Conservation (phyloP, 345 rosid genomes). For the Kernera saxatilis region DNA sequence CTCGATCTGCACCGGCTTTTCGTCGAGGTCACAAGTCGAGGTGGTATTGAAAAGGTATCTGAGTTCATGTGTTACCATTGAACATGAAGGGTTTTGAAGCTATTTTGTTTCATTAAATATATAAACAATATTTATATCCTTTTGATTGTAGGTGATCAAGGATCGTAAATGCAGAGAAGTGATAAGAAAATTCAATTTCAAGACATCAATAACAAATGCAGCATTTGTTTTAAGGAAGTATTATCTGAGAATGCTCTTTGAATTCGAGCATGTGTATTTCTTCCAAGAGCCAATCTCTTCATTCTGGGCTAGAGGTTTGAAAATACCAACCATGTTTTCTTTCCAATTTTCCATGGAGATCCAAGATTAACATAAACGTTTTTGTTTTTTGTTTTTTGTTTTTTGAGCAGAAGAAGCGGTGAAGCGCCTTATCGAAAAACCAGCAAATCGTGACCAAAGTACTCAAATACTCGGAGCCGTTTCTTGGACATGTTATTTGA, state of each 20-base stretch:
- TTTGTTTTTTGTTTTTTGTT: background rate
- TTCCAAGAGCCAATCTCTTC: constrained; percentile 37
- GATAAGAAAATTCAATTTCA: constrained; percentile 49
- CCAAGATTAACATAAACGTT: background rate
- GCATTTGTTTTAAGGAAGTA: constrained; percentile 58
- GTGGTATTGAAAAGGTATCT: constrained; percentile 52
- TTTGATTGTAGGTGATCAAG: constrained; percentile 43
- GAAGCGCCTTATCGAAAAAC: background rate
- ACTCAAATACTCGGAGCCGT: background rate
- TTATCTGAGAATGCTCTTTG: constrained; percentile 55
- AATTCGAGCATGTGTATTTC: constrained; percentile 74
- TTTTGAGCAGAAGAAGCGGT: constrained; percentile 1
- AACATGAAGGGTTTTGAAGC: background rate
- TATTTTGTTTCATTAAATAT: background rate
- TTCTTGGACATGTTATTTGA: no score
- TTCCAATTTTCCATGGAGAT: background rate
- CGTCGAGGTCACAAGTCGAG: constrained; percentile 66
- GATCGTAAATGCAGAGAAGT: constrained; percentile 83
- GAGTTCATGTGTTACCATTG: background rate
- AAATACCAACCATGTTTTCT: background rate
- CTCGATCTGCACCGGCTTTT: constrained; percentile 76
- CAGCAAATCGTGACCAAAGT: background rate
- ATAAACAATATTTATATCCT: background rate
- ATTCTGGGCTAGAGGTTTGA: background rate
- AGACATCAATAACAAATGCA: constrained; percentile 67